Conservation (phyloP, 1,139 yeast genomes). For the Suhomyces terraborum region DNA sequence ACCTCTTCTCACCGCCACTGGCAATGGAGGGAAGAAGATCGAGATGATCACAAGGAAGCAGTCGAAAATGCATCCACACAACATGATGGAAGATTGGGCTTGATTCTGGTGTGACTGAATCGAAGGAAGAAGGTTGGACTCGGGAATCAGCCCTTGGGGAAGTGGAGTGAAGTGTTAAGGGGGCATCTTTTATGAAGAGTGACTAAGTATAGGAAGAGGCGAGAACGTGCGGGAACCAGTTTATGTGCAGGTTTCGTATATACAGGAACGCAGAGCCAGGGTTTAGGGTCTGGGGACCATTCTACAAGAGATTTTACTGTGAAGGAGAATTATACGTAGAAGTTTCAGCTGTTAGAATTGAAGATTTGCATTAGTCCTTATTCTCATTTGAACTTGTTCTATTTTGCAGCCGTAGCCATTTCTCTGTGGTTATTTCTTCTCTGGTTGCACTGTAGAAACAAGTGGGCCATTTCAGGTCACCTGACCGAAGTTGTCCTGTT, state of each 20-base stretch:
- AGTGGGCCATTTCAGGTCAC: no score
- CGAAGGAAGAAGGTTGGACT: not conserved
- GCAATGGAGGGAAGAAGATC: constrained; percentile 68
- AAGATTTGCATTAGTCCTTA: no score
- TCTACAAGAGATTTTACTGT: no score
- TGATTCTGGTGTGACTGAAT: not conserved
- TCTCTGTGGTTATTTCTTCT: no score
- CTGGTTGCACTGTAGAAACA: no score
- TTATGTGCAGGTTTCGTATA: not conserved
- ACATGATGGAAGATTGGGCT: constrained; percentile 7
- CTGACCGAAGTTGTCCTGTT: no score
- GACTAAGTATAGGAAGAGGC: not conserved
- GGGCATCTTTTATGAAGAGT: not conserved
- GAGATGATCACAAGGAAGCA: constrained; percentile 60
- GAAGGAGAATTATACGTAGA: no score
- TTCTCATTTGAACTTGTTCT: no score
- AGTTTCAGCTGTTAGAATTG: no score
- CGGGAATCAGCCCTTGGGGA: not conserved
- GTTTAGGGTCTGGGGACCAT: no score
- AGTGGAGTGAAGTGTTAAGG: not conserved
- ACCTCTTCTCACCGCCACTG: constrained; percentile 71
- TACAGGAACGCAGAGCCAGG: no score
- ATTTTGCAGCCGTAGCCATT: no score
- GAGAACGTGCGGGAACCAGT: not conserved
- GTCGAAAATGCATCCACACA: constrained; percentile 39